Evolutionary conservation across 352 stramenopile species (phyloP).

Genomic region (Blastocystis sp.): DNA sequence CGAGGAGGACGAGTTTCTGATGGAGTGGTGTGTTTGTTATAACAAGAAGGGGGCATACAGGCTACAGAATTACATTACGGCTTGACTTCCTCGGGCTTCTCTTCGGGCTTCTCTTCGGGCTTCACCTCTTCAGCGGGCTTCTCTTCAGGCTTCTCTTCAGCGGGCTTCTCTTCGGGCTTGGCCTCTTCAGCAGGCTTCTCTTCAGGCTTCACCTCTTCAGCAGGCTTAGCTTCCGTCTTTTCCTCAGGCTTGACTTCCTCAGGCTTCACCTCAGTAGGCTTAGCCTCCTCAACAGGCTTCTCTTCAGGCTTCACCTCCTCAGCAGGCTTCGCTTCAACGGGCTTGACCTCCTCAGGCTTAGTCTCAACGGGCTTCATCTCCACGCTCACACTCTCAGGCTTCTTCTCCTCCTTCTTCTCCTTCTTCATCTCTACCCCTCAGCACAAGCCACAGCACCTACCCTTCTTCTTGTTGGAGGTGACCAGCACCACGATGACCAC

Average conservation of each 20-base stretch:
- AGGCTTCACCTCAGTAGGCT: not conserved
- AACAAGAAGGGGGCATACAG: constrained; percentile 3
- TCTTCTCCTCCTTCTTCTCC: constrained; percentile 33
- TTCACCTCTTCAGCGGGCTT: not conserved
- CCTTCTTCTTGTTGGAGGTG: not conserved
- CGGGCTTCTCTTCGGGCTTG: not conserved
- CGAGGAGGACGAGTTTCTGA: not conserved
- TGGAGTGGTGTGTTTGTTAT: constrained; percentile 38
- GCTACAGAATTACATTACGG: not conserved
- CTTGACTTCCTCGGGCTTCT: not conserved
- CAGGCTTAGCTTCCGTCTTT: not conserved
- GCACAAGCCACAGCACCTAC: not conserved
- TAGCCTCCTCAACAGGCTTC: not conserved
- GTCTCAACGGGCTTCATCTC: not conserved
- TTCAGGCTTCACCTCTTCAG: no score
- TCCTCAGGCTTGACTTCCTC: not conserved
- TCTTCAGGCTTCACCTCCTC: not conserved
- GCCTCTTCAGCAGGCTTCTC: not conserved
- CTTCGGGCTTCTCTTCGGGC: not conserved
- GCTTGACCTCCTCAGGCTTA: not conserved
- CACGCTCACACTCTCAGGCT: not conserved
- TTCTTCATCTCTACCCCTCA: constrained; percentile 1
- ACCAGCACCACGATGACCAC: constrained; percentile 1
- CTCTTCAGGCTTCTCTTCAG: not conserved
- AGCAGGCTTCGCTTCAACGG: not conserved